A percentile compares a stretch with the other conserved stretches of the same genome.
phyloP scores from a whole-genome alignment of 192 early-diverging fungal genomes.

The Obelidium mucronatum region DNA sequence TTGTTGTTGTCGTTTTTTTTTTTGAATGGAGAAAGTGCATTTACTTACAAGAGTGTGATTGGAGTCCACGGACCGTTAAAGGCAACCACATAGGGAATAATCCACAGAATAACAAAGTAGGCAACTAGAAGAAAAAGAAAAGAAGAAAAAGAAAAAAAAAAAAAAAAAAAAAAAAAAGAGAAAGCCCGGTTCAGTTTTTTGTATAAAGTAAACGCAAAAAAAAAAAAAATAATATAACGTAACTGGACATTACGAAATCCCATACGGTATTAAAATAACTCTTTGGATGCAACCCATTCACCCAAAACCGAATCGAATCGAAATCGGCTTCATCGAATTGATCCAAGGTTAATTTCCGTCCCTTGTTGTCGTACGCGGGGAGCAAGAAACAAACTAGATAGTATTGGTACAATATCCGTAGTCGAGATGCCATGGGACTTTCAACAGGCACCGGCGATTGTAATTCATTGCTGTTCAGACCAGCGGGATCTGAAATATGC shows the following conservation, averaged over 20 bases:
- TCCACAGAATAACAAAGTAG: conserved; percentile 21
- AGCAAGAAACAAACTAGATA: conserved; percentile 21
- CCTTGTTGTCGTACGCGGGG: conserved; percentile 26
- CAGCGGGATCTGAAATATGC: no score
- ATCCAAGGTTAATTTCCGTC: conserved; percentile 7
- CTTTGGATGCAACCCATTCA: conserved; percentile 24
- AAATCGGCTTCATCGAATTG: conserved; percentile 26
- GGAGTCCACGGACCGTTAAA: background rate
- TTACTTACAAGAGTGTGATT: conserved; percentile 6
- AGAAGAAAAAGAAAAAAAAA: background rate
- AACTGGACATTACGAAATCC: conserved; percentile 24
- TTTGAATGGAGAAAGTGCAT: background rate
- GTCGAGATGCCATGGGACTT: no score
- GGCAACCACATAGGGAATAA: conserved; percentile 17
- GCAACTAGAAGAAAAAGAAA: background rate
- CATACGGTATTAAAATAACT: conserved; percentile 19
- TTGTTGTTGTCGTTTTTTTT: no score
- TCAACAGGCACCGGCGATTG: no score
- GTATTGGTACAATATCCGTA: background rate
- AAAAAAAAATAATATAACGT: no score
- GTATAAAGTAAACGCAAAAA: no score
- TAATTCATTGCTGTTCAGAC: no score
- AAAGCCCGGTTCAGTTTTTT: no score
- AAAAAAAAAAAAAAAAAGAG: background rate
- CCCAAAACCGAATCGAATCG: conserved; percentile 2